Conservation (phyloP, 2,329 filamentous ascomycete species). For the Apiospora hydei region DNA sequence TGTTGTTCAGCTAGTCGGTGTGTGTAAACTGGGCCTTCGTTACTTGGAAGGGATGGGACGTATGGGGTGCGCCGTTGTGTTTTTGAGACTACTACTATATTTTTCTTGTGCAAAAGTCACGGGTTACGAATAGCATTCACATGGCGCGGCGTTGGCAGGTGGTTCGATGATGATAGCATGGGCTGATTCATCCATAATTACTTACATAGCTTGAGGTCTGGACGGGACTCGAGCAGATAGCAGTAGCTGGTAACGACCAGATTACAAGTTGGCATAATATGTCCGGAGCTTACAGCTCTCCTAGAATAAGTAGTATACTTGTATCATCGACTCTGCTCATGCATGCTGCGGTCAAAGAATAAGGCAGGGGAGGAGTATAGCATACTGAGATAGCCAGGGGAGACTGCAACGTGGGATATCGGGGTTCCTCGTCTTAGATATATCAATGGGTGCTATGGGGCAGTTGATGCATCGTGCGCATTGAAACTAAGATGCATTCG, state of each 20-base stretch:
- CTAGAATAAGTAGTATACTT: too few species aligned
- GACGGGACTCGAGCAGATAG: background rate
- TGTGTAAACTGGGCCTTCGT: background rate
- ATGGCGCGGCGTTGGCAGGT: constrained; percentile 17
- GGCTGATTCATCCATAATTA: background rate
- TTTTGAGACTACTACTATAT: background rate
- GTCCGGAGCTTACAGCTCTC: background rate
- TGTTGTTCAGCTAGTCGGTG: background rate
- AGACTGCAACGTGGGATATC: too few species aligned
- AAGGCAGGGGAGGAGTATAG: too few species aligned
- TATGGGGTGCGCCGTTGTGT: background rate
- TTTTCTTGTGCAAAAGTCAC: constrained; percentile 1
- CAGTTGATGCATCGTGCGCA: too few species aligned
- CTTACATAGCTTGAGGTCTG: background rate
- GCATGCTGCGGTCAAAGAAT: background rate
- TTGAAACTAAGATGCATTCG: background rate
- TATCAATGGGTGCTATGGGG: too few species aligned
- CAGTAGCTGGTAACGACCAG: background rate
- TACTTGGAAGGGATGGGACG: background rate
- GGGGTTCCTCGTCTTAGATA: background rate
- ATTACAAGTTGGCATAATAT: background rate
- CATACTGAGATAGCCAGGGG: too few species aligned
- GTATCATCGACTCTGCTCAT: background rate
- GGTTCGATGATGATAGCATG: constrained; percentile 17
- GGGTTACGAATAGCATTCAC: constrained; percentile 5